phyloP scores from a whole-genome alignment of 768 basidiomycete species.

The Boletus fagicola region DNA sequence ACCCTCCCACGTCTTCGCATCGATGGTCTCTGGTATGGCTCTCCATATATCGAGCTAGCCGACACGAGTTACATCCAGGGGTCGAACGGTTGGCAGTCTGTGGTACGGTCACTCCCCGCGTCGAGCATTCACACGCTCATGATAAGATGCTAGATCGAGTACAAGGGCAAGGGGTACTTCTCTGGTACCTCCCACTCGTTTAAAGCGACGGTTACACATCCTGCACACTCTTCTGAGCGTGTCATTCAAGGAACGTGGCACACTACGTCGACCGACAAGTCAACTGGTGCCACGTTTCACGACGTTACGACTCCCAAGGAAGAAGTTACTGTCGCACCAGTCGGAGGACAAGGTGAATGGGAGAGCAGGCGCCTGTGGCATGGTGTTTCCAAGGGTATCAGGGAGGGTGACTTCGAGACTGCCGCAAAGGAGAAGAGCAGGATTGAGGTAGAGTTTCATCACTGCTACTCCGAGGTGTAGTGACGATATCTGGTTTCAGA shows the following conservation, averaged over 20 bases:
- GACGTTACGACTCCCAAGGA: conserved; percentile 73
- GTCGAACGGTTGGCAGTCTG: conserved; percentile 57
- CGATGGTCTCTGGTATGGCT: conserved; percentile 89
- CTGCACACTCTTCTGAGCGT: conserved; percentile 43
- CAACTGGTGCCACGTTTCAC: conserved; percentile 60
- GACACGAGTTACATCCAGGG: conserved; percentile 78
- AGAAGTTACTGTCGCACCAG: conserved; percentile 63
- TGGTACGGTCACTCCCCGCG: conserved; percentile 33
- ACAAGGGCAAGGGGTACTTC: conserved; percentile 96
- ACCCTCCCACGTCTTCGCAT: conserved; percentile 91
- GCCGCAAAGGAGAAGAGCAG: conserved; percentile 84
- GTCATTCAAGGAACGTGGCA: conserved; percentile 83
- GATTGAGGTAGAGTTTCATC: conserved; percentile 67
- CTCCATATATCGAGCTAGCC: conserved; percentile 88
- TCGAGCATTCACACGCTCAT: conserved; percentile 28
- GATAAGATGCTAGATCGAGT: conserved; percentile 65
- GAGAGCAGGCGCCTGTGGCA: conserved; percentile 87
- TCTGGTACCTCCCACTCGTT: conserved; percentile 90
- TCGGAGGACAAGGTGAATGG: conserved; percentile 70
- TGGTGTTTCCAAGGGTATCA: conserved; percentile 85
- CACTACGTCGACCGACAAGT: conserved; percentile 51
- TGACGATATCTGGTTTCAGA: conserved; percentile 47
- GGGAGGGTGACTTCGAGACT: conserved; percentile 88
- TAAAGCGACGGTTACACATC: conserved; percentile 72
- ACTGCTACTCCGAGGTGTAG: background rate